These are phyloP conservation scores for Diplosphaera chodatii DNA, from an alignment of 139 green algal species.

Conservation along the genomic window DNA sequence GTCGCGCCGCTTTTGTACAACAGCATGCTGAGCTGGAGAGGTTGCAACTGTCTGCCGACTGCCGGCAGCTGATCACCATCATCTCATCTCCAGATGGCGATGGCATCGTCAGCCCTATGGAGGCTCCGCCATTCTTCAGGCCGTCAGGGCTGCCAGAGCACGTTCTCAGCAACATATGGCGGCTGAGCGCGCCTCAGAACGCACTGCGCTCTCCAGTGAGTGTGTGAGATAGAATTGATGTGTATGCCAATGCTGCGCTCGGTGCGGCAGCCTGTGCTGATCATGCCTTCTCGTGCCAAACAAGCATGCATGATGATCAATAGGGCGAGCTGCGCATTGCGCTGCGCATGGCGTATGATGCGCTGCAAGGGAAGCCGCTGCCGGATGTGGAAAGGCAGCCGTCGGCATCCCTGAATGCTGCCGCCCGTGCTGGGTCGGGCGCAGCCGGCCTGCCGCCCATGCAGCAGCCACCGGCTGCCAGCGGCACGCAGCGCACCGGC, in stretches of 20 bases:
- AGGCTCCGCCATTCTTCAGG: background rate
- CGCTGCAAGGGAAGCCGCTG: background rate
- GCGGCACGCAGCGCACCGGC: background rate
- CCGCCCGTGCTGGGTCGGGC: background rate
- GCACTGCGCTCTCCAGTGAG: background rate
- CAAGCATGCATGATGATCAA: too few relatives aligned
- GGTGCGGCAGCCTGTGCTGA: too few relatives aligned
- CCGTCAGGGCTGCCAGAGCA: background rate
- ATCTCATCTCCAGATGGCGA: conserved; percentile 1
- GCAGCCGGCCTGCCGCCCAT: too few relatives aligned
- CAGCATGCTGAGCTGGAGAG: too few relatives aligned
- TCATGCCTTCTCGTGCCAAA: background rate
- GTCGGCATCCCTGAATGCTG: background rate
- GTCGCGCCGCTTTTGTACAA: too few relatives aligned
- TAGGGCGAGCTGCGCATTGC: background rate
- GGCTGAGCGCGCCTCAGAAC: background rate
- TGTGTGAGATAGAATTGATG: too few relatives aligned
- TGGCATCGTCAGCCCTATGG: background rate
- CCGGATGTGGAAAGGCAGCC: background rate
- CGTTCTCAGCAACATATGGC: background rate
- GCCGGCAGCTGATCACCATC: too few relatives aligned
- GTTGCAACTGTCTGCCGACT: too few relatives aligned
- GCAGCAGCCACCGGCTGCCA: too few relatives aligned
- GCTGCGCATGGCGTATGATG: background rate
- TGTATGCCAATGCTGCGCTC: too few relatives aligned